Base-by-base conservation (phyloP, 1,139 yeast genomes). In the Geotrichum phurueaensis region DNA sequence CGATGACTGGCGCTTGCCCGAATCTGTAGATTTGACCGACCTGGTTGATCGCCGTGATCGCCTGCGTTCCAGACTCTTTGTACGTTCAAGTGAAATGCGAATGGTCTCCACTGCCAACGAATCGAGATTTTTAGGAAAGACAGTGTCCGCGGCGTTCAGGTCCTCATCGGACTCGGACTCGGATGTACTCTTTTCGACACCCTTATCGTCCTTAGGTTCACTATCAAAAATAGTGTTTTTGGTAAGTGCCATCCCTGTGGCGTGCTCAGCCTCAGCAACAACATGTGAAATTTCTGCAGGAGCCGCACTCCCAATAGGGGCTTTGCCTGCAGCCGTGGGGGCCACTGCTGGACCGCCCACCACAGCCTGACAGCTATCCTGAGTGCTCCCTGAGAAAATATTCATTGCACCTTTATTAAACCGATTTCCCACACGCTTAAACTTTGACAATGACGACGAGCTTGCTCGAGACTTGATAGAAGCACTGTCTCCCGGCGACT, bases 71-170 rank as follows among this genome's bases (percentile, higher is more conserved):
- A 74, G 63, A 45, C 73, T 68, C 56, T 72, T 73, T 4, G 75
- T 68, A 51, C 76, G 70, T 56, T 74, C 76, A 15, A 74, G 64
- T 2, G 76, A 71, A 48, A 70, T 67, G 53, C 75, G 69, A 51
- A 74, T 73, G 18, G 67, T 66, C 54, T 71, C 76, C 6, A 74
- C 74, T 18, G 72, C 68, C 23, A 69, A 64, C 18, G 66, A 60
- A 49, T 71, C 75, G 50, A 75, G 69, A 29, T 66, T 67, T 59
- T 73, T 71, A 2, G 77, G 77, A 63, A 73, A 74, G 7, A 74
- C 73, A 3, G 76, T 73, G 51, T 72, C 71, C 4, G 71, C 73
- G 6, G 71, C 67, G 33, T 66, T 56, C 50, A 65, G 60, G 31
- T 65, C 63, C 15, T 67, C 69, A 12, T 65, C 69, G 22, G 62